Percentiles rank a stretch among this genome's conserved stretches.
Evolutionary conservation across 257 asterid species (phyloP).

Genomic region (Solanum etuberosum): DNA sequence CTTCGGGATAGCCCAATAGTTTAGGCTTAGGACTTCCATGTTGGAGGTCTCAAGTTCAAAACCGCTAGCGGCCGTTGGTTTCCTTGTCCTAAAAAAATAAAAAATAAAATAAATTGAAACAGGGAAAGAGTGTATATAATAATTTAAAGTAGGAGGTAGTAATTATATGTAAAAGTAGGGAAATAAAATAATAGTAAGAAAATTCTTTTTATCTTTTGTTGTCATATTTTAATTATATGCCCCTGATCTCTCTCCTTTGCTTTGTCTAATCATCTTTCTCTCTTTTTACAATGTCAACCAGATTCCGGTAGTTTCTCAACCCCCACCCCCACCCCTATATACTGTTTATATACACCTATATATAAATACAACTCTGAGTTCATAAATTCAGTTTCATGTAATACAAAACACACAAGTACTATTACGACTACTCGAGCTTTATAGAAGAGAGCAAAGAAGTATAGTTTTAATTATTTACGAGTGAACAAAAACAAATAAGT

Average conservation of each 20-base stretch:
- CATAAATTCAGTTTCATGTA: conserved; percentile 21
- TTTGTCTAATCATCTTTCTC: conserved; percentile 14
- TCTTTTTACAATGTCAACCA: conserved; percentile 35
- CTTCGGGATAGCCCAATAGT: too few relatives aligned
- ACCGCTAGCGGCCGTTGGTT: too few relatives aligned
- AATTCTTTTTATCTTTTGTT: background rate
- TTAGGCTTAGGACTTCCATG: too few relatives aligned
- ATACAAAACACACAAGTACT: background rate
- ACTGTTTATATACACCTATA: background rate
- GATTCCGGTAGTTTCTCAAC: conserved; percentile 25
- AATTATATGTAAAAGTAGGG: conserved; percentile 3
- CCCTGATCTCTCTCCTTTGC: background rate
- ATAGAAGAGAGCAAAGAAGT: background rate
- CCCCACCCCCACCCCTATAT: conserved; percentile 11
- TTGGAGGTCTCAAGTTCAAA: too few relatives aligned
- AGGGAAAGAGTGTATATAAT: background rate
- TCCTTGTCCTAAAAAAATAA: too few relatives aligned
- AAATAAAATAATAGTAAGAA: conserved; percentile 1
- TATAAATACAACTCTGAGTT: background rate
- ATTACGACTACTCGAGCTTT: background rate
- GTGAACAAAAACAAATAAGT: background rate
- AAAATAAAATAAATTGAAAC: too few relatives aligned
- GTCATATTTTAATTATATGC: conserved; percentile 7
- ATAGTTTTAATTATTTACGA: background rate
- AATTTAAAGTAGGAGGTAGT: background rate